Percentiles rank a stretch among this genome's conserved stretches.
Conservation (phyloP, 2,329 filamentous ascomycete species). For the Escovopsis weberi region DNA sequence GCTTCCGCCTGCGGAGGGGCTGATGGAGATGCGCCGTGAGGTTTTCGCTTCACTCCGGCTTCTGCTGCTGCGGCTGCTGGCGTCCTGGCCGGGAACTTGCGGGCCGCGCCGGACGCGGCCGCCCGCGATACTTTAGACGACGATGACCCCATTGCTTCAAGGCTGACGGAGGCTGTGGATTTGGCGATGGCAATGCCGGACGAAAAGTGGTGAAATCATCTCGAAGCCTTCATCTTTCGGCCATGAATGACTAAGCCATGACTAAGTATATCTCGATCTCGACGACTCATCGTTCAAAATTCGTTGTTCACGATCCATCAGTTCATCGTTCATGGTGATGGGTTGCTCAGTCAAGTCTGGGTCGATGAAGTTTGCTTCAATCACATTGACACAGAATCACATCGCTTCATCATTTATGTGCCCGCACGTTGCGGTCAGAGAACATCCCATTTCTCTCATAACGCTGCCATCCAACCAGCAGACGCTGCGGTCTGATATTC, state of each 20-base stretch:
- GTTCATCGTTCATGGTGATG: no score
- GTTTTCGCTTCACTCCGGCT: slow-evolving; percentile 8
- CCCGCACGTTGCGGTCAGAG: neutral
- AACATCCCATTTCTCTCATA: neutral
- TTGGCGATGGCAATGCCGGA: neutral
- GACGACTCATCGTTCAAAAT: no score
- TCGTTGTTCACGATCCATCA: no score
- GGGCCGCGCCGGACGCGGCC: slow-evolving; percentile 9
- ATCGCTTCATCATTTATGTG: neutral
- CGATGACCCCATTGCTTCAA: slow-evolving; percentile 4
- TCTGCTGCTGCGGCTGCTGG: slow-evolving; percentile 11
- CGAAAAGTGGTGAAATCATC: no score
- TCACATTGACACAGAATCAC: neutral
- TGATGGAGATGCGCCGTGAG: slow-evolving; percentile 4
- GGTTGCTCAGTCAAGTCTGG: no score
- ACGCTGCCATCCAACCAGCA: neutral
- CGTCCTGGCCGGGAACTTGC: slow-evolving; percentile 30
- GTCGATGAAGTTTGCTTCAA: neutral
- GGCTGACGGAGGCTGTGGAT: neutral
- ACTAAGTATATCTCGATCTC: no score
- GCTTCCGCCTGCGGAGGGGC: no score
- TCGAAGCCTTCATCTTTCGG: no score
- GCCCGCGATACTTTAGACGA: slow-evolving; percentile 5
- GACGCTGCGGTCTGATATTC: no score
- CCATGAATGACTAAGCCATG: no score